Conservation (phyloP, 306 rosid species). For the Vigna reflexopilosa region DNA sequence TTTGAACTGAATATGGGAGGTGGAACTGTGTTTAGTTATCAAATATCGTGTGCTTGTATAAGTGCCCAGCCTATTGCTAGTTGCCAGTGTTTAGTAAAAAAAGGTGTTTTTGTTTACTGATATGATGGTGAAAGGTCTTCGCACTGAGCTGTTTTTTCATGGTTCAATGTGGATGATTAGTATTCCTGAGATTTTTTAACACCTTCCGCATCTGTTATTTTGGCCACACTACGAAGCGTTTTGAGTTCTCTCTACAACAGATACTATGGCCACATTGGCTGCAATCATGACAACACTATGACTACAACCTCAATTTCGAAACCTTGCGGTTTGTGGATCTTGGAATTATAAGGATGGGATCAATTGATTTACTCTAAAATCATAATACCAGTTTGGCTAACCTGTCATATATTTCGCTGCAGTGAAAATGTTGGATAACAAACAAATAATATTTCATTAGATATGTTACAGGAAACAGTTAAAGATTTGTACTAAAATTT, state of each 20-base stretch:
- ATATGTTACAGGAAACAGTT: not conserved
- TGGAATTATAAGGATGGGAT: conserved; percentile 22
- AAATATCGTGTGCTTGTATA: conserved; percentile 14
- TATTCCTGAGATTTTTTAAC: not conserved
- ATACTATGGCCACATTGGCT: not conserved
- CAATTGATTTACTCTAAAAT: conserved; percentile 20
- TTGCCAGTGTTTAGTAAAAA: not conserved
- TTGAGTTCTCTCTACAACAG: not conserved
- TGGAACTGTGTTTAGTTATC: not conserved
- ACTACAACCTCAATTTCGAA: not conserved
- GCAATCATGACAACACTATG: not conserved
- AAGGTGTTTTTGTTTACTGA: not conserved
- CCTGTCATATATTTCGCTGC: not conserved
- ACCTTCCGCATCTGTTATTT: not conserved
- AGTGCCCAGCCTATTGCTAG: not conserved
- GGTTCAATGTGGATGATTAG: not conserved
- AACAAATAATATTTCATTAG: not conserved
- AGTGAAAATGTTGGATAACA: conserved; percentile 13
- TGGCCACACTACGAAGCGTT: not conserved
- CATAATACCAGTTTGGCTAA: not conserved
- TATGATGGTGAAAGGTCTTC: conserved; percentile 22
- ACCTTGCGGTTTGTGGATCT: conserved; percentile 4
- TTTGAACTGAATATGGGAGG: conserved; percentile 26
- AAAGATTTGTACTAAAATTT: conserved; percentile 2
- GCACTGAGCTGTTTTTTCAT: conserved; percentile 5